Conservation (phyloP, 495 filamentous ascomycete species). For the Penicillium diatomitis region DNA sequence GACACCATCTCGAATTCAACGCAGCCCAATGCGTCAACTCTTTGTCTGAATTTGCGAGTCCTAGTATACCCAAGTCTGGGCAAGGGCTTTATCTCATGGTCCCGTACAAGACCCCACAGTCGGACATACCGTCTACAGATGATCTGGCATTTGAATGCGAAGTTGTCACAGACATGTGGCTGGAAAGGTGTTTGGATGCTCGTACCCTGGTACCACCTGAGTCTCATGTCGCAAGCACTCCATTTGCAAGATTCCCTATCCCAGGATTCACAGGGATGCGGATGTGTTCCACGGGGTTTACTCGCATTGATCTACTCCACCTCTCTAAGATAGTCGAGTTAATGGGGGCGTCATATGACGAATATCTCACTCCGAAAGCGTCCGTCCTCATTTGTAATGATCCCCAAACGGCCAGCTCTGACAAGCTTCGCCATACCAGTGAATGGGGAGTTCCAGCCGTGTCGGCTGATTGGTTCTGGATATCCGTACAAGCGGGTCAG, state of each 20-base stretch:
- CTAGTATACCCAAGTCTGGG: slow-evolving; percentile 31
- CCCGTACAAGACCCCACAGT: slow-evolving; percentile 38
- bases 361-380: slow-evolving; percentile 55
- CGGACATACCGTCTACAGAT: slow-evolving; percentile 29
- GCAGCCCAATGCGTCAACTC: slow-evolving; percentile 40
- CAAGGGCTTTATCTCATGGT: slow-evolving; percentile 44
- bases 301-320: slow-evolving; percentile 77
- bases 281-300: slow-evolving; percentile 75
- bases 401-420: slow-evolving; percentile 47
- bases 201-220: slow-evolving; percentile 61
- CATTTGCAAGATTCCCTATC: slow-evolving; percentile 62
- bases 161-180: slow-evolving; percentile 82
- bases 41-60: slow-evolving; percentile 29
- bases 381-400: slow-evolving; percentile 62
- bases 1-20: slow-evolving; percentile 44
- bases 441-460: slow-evolving; percentile 72
- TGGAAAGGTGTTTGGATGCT: slow-evolving; percentile 76
- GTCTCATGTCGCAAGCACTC: slow-evolving; percentile 62
- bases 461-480: slow-evolving; percentile 71
- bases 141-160: slow-evolving; percentile 36
- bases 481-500: slow-evolving; percentile 55
- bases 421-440: slow-evolving; percentile 68
- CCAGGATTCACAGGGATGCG: slow-evolving; percentile 53
- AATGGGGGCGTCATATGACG: slow-evolving; percentile 66
- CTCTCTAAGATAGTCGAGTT: slow-evolving; percentile 63